Percentiles rank a stretch among this genome's conserved stretches.
Conservation (phyloP, 306 rosid genomes). For the Vigna unguiculata region DNA sequence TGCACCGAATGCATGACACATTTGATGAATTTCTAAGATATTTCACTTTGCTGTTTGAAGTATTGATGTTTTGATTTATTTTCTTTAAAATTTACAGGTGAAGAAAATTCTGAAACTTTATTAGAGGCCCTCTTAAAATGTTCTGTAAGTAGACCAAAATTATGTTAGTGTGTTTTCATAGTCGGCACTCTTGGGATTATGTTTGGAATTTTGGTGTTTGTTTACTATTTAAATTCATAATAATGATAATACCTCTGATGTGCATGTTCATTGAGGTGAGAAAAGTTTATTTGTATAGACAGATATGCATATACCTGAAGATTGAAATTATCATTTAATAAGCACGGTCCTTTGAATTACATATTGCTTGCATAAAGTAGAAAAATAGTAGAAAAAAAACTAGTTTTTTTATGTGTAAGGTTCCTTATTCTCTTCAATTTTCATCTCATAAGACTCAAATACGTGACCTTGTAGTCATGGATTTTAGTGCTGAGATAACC, state of each 20-base stretch:
- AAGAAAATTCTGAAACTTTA: conserved; percentile 67
- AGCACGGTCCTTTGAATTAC: neutral
- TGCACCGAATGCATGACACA: conserved; percentile 31
- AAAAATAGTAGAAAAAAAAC: neutral
- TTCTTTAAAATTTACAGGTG: conserved; percentile 68
- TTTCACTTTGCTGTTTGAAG: conserved; percentile 33
- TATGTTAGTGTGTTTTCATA: conserved; percentile 9
- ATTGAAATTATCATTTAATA: neutral
- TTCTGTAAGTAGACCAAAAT: conserved; percentile 62
- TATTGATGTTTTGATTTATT: conserved; percentile 35
- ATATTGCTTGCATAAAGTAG: conserved; percentile 5
- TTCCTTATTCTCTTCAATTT: neutral
- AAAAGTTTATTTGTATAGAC: neutral
- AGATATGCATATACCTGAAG: neutral
- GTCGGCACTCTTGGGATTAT: conserved; percentile 3
- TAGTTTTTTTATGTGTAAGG: neutral
- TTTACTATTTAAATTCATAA: neutral
- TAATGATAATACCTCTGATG: neutral
- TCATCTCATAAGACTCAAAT: neutral
- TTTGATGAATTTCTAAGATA: conserved; percentile 30
- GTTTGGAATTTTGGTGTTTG: neutral
- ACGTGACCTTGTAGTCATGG: neutral
- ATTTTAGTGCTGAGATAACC: neutral
- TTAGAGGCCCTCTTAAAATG: conserved; percentile 71
- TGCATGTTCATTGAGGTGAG: conserved; percentile 15